Evolutionary conservation across 495 filamentous ascomycete genomes (phyloP), one percentile per base, ranked within the genome.

Genomic region (Penicillium herquei): DNA sequence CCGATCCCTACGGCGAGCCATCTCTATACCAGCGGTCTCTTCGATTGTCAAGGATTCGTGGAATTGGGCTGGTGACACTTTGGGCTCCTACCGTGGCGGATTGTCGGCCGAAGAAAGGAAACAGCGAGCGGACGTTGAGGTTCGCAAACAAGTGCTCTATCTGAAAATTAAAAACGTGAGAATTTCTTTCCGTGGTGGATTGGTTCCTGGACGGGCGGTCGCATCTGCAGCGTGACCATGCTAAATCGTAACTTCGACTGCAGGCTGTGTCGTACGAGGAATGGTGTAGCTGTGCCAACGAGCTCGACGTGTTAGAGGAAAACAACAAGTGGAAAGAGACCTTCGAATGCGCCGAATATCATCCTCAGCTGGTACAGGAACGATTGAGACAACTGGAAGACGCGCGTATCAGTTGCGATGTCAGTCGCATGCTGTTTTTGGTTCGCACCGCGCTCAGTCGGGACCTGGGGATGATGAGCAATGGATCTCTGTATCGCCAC

Each of bases 391-490:
- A 91, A 56, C 77, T 97, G 47, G 85, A 95, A 48, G 81, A 88
- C 17, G 92, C 91, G 35, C 83, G 90, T 13, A 78, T 79, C 21
- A 87, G 78, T 62, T 85, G 85, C 59, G 91, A 97, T 73, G 81
- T 90, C 54, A 78, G 76, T 41, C 74, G 71, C 32, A 93, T 96
- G 89, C 74, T 94, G 54, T 88, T 89, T 58, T 78, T 93, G 30
- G 77, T 96, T 35, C 85, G 92, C 39, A 96, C 92, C 0, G 78
- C 88, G 6, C 67, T 97, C 50, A 90, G 87, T 33, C 86, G 92
- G 32, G 84, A 91, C 59, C 65, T 96, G 34, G 93, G 91, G 10
- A 87, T 85, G 56, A 96, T 96, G 88, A 90, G 87, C 48, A 88
- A 92, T 67, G 78, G 86, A 9, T 80, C 84, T 42, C 81, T 97